A percentile compares a stretch with the other conserved stretches of the same genome.
These are phyloP conservation scores for Phytopythium boreale DNA, from an alignment of 352 stramenopile species.

Conservation along the genomic window DNA sequence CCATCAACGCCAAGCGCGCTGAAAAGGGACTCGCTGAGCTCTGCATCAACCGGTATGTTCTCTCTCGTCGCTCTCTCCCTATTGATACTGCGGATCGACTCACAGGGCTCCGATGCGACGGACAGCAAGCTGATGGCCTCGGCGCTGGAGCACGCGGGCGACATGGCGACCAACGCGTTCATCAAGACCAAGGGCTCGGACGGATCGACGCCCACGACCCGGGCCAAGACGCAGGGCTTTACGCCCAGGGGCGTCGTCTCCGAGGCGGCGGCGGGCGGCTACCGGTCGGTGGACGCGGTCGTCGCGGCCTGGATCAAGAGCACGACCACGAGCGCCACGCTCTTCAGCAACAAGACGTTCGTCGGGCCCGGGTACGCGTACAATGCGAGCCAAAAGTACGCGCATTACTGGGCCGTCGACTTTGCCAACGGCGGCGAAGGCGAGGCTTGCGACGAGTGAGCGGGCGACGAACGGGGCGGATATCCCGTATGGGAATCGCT, in stretches of 20 bases:
- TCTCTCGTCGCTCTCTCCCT: background rate
- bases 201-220: conserved; percentile 26
- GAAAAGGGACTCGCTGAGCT: conserved; percentile 25
- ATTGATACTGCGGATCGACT: too few relatives aligned
- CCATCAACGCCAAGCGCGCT: conserved; percentile 36
- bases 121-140: conserved; percentile 27
- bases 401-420: conserved; percentile 38
- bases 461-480: too few relatives aligned
- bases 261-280: conserved; percentile 52
- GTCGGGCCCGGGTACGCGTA: conserved; percentile 34
- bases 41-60: conserved; percentile 35
- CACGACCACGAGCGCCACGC: conserved; percentile 29
- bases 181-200: conserved; percentile 32
- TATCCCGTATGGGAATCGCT: too few relatives aligned
- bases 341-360: conserved; percentile 29
- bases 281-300: conserved; percentile 27
- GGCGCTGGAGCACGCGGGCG: conserved; percentile 28
- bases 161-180: conserved; percentile 33
- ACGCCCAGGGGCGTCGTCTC: conserved; percentile 14
- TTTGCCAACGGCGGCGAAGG: conserved; percentile 19
- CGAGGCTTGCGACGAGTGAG: conserved; percentile 18
- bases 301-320: conserved; percentile 48
- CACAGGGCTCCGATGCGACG: too few relatives aligned
- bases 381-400: conserved; percentile 29
- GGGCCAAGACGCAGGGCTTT: conserved; percentile 25